Evolutionary conservation across 805 yeast species (phyloP).

Genomic region (Ogataea saltuana): DNA sequence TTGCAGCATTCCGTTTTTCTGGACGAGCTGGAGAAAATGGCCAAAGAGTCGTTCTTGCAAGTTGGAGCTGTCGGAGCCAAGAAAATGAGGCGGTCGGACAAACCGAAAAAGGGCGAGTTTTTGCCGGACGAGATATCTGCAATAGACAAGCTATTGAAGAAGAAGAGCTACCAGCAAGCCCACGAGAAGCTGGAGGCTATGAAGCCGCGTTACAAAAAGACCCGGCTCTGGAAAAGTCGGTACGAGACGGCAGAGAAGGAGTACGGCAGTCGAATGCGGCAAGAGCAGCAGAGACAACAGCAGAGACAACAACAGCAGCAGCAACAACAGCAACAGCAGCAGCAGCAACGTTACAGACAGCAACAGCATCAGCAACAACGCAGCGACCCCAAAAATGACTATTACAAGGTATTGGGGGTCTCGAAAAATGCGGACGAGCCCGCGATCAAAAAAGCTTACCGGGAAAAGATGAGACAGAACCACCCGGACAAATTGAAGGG

Average conservation of each 20-base stretch:
- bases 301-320: conserved; percentile 44
- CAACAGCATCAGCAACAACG: conserved; percentile 40
- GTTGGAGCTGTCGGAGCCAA: conserved; percentile 10
- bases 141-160: conserved; percentile 20
- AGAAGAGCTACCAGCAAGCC: conserved; percentile 40
- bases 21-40: conserved; percentile 24
- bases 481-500: conserved; percentile 89
- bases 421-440: conserved; percentile 63
- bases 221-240: conserved; percentile 41
- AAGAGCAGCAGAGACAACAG: conserved; percentile 32
- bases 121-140: conserved; percentile 17
- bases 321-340: conserved; percentile 49
- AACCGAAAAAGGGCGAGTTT: conserved; percentile 4
- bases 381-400: conserved; percentile 51
- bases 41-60: conserved; percentile 27
- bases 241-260: conserved; percentile 24
- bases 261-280: conserved; percentile 25
- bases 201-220: conserved; percentile 39
- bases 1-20: conserved; percentile 23
- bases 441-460: conserved; percentile 78
- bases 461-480: conserved; percentile 72
- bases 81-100: conserved; percentile 1
- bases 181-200: conserved; percentile 37
- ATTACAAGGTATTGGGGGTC: conserved; percentile 76
- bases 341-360: conserved; percentile 41